Evolutionary conservation across 2,329 filamentous ascomycete species (phyloP).

Genomic region (Pseudogymnoascus sp.): DNA sequence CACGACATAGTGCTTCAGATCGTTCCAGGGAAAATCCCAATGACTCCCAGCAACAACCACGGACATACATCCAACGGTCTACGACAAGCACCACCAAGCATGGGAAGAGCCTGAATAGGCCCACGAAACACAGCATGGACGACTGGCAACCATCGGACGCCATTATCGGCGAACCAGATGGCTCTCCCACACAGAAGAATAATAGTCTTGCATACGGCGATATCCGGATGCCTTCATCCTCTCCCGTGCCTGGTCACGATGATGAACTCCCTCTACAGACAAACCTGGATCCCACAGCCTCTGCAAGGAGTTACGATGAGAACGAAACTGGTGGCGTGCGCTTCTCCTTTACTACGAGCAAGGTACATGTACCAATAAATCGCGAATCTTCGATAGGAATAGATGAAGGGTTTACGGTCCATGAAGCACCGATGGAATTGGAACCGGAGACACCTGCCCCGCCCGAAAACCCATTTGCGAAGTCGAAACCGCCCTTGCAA

Average conservation of each 20-base stretch:
- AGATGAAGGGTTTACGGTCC: not conserved
- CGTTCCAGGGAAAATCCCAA: not conserved
- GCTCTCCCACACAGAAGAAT: constrained; percentile 2
- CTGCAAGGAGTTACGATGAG: not conserved
- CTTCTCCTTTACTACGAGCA: constrained; percentile 2
- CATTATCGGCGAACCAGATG: not conserved
- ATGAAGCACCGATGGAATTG: not conserved
- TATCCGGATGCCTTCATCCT: not conserved
- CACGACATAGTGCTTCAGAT: not conserved
- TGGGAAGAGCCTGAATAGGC: not conserved
- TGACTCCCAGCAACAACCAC: not conserved
- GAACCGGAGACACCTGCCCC: not conserved
- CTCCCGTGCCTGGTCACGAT: not conserved
- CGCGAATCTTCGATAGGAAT: constrained; percentile 1
- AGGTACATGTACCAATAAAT: not conserved
- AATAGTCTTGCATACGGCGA: constrained; percentile 1
- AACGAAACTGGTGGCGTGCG: not conserved
- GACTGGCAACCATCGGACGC: not conserved
- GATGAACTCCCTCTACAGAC: constrained; percentile 1
- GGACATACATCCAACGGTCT: not conserved
- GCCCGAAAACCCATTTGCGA: constrained; percentile 3
- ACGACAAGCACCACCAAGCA: not conserved
- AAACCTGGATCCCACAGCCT: not conserved
- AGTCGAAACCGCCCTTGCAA: not conserved
- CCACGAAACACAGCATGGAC: not conserved